Conservation (phyloP, 1,284 basidiomycete genomes). For the Rhodotorula sp. region DNA sequence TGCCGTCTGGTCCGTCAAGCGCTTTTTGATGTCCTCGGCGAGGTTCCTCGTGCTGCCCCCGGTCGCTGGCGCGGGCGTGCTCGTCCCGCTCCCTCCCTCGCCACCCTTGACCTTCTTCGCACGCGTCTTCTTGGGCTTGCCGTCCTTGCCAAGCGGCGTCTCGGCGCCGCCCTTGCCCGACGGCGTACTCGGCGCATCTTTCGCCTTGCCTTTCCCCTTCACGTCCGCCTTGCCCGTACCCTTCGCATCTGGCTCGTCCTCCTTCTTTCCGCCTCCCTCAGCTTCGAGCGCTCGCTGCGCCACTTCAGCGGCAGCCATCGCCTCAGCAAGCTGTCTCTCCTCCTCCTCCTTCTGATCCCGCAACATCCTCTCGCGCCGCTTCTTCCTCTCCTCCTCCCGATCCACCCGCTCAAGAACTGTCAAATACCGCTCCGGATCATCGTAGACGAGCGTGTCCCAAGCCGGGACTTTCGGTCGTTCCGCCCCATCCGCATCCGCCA, state of each 20-base stretch:
- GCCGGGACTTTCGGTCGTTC: slow-evolving; percentile 56
- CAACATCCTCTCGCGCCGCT: slow-evolving; percentile 70
- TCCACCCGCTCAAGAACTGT: slow-evolving; percentile 69
- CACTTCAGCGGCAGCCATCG: slow-evolving; percentile 50
- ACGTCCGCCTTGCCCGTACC: not conserved
- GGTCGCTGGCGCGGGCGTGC: slow-evolving; percentile 52
- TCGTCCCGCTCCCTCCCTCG: slow-evolving; percentile 18
- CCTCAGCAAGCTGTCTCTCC: slow-evolving; percentile 52
- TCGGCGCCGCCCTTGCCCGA: slow-evolving; percentile 5
- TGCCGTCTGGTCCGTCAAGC: slow-evolving; percentile 83
- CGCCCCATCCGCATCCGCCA: slow-evolving; percentile 6
- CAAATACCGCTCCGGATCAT: slow-evolving; percentile 71
- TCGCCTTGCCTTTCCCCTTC: slow-evolving; percentile 22
- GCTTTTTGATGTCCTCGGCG: slow-evolving; percentile 82
- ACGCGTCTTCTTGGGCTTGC: slow-evolving; percentile 64
- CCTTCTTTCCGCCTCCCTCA: slow-evolving; percentile 37
- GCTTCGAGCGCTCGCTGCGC: slow-evolving; percentile 36
- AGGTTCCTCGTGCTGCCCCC: slow-evolving; percentile 73
- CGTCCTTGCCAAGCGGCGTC: slow-evolving; percentile 26
- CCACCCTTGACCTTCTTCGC: slow-evolving; percentile 61
- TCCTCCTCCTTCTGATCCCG: slow-evolving; percentile 57
- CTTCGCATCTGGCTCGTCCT: not conserved
- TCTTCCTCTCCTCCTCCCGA: slow-evolving; percentile 71
- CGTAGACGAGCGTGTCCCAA: slow-evolving; percentile 71
- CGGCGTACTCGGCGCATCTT: slow-evolving; percentile 16